Conservation (phyloP, 2,329 filamentous ascomycete genomes). For the Leptoxyphium fumago region DNA sequence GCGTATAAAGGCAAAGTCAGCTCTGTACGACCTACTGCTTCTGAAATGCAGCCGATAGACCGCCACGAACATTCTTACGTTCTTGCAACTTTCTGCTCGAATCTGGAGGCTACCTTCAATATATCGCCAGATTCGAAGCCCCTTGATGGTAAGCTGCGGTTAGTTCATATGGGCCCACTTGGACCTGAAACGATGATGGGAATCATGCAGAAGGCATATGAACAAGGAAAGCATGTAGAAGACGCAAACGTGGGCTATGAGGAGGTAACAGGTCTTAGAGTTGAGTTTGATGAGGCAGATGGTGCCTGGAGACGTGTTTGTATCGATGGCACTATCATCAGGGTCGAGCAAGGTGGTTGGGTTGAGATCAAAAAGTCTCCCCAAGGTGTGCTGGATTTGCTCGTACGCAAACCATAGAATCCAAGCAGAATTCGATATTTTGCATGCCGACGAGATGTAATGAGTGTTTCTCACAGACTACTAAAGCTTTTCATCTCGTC, state of each 20-base stretch:
- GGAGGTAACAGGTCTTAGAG: conserved; percentile 49
- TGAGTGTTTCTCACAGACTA: too few species aligned
- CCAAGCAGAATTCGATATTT: too few species aligned
- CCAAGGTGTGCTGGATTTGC: conserved; percentile 25
- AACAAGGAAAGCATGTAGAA: conserved; percentile 39
- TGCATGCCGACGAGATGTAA: too few species aligned
- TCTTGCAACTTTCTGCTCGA: conserved; percentile 60
- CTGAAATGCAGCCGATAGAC: conserved; percentile 22
- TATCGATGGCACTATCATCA: conserved; percentile 79
- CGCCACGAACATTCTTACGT: conserved; percentile 55
- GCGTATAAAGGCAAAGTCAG: conserved; percentile 41
- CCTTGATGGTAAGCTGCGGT: conserved; percentile 52
- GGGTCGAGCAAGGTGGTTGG: conserved; percentile 54
- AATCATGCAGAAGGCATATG: conserved; percentile 54
- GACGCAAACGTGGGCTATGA: conserved; percentile 53
- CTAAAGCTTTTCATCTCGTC: too few species aligned
- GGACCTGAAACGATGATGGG: conserved; percentile 54
- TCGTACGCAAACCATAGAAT: background rate
- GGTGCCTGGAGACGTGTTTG: conserved; percentile 70
- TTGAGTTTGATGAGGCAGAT: conserved; percentile 55
- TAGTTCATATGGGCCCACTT: conserved; percentile 62
- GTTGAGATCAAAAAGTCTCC: conserved; percentile 47
- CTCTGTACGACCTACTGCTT: conserved; percentile 18
- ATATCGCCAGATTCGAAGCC: conserved; percentile 63
- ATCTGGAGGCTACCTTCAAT: conserved; percentile 65